phyloP scores from a whole-genome alignment of 345 rosid species.

The Bruguiera parviflora region DNA sequence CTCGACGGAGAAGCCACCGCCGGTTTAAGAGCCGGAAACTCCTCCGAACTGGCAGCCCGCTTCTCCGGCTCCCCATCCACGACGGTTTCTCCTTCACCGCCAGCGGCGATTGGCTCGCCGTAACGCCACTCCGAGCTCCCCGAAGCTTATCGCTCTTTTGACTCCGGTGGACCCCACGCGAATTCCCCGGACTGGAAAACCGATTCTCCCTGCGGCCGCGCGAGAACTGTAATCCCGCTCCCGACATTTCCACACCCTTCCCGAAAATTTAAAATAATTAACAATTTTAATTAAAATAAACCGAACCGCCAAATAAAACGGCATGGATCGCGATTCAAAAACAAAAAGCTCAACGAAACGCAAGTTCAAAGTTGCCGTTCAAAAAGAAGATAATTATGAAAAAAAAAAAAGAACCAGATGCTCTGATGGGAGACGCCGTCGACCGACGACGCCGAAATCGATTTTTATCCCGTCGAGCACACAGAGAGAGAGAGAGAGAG shows the following conservation, averaged over 20 bases:
- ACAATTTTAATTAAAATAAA: too few relatives aligned
- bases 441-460: too few relatives aligned
- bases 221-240: conserved; percentile 43
- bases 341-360: background rate
- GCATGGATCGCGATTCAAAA: background rate
- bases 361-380: too few relatives aligned
- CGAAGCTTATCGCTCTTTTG: conserved; percentile 35
- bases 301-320: too few relatives aligned
- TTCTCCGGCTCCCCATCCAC: conserved; percentile 24
- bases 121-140: conserved; percentile 39
- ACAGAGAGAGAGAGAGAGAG: too few relatives aligned
- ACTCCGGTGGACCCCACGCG: conserved; percentile 35
- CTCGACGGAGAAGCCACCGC: conserved; percentile 26
- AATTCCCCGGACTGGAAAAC: conserved; percentile 32
- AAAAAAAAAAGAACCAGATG: too few relatives aligned
- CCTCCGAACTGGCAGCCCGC: conserved; percentile 18
- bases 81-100: conserved; percentile 12
- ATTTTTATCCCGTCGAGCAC: too few relatives aligned
- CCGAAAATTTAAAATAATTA: too few relatives aligned
- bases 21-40: conserved; percentile 14
- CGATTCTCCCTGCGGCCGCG: conserved; percentile 46
- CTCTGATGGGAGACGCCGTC: too few relatives aligned
- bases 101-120: conserved; percentile 24
- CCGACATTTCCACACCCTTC: conserved; percentile 34
- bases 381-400: too few relatives aligned